phyloP scores from a whole-genome alignment of 2,329 filamentous ascomycete species.

The Domatiomyces globalis region DNA sequence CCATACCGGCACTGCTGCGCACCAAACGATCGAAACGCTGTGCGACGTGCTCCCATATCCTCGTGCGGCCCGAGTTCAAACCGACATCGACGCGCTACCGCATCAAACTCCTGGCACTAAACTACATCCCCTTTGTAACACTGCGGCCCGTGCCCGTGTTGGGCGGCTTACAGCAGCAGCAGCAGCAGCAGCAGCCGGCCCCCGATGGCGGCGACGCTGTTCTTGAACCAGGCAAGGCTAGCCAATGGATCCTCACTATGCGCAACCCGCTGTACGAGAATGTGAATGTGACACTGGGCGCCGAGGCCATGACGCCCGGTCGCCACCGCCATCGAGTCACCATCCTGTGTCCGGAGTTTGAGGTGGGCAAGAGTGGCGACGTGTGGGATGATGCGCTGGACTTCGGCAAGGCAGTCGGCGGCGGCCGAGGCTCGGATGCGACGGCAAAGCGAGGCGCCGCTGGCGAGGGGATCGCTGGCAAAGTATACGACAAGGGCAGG shows the following conservation, averaged over 20 bases:
- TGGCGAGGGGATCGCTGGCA: constrained; percentile 67
- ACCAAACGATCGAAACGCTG: constrained; percentile 93
- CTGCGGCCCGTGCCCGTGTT: constrained; percentile 39
- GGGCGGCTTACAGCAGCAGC: constrained; percentile 16
- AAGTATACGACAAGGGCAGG: constrained; percentile 85
- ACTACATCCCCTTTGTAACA: constrained; percentile 71
- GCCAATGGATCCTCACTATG: constrained; percentile 78
- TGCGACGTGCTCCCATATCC: constrained; percentile 81
- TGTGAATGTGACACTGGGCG: constrained; percentile 75
- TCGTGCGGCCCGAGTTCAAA: constrained; percentile 87
- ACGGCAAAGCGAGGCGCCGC: constrained; percentile 29
- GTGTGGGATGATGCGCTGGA: constrained; percentile 83
- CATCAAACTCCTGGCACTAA: constrained; percentile 76
- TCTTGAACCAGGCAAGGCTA: constrained; percentile 36
- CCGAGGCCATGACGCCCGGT: constrained; percentile 64
- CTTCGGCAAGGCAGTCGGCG: constrained; percentile 22
- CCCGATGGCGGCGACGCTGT: constrained; percentile 26
- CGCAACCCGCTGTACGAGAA: constrained; percentile 89
- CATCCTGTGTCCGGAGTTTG: constrained; percentile 84
- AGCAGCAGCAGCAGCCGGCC: constrained; percentile 8
- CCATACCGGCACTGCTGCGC: constrained; percentile 66
- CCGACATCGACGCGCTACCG: constrained; percentile 79
- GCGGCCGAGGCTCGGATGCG: constrained; percentile 29
- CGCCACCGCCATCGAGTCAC: constrained; percentile 68
- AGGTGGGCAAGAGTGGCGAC: constrained; percentile 86